Evolutionary conservation across 257 asterid species (phyloP).

Genomic region (Solanum ahanhuiri): DNA sequence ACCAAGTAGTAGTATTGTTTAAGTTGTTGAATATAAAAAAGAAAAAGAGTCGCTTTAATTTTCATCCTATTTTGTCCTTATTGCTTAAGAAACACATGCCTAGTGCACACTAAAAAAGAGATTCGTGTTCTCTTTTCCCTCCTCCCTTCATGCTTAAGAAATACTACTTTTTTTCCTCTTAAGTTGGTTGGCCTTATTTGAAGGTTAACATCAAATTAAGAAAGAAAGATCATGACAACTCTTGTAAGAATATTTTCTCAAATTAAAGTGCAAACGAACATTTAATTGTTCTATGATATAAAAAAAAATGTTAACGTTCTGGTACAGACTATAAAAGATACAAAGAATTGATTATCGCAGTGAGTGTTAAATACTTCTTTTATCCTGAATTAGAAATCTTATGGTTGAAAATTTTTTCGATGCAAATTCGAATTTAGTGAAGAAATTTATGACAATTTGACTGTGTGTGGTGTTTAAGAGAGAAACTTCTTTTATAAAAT

Average conservation of each 20-base stretch:
- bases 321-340: neutral
- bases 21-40: neutral
- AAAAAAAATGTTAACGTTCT: neutral
- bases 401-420: rapidly evolving
- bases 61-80: neutral
- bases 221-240: neutral
- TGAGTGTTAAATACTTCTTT: too few relatives aligned
- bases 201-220: neutral
- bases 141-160: neutral
- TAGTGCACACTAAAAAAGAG: neutral
- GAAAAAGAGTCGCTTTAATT: neutral
- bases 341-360: too few relatives aligned
- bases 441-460: too few relatives aligned
- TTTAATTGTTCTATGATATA: neutral
- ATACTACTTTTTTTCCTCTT: neutral
- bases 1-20: neutral
- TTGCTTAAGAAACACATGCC: neutral
- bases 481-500: too few relatives aligned
- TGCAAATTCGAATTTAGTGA: too few relatives aligned
- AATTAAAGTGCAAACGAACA: neutral
- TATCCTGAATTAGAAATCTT: too few relatives aligned
- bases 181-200: neutral
- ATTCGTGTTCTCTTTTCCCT: neutral
- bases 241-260: neutral
- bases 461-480: neutral